Evolutionary conservation across 345 rosid genomes (phyloP).

Genomic region (Cardiospermum halicacabum): DNA sequence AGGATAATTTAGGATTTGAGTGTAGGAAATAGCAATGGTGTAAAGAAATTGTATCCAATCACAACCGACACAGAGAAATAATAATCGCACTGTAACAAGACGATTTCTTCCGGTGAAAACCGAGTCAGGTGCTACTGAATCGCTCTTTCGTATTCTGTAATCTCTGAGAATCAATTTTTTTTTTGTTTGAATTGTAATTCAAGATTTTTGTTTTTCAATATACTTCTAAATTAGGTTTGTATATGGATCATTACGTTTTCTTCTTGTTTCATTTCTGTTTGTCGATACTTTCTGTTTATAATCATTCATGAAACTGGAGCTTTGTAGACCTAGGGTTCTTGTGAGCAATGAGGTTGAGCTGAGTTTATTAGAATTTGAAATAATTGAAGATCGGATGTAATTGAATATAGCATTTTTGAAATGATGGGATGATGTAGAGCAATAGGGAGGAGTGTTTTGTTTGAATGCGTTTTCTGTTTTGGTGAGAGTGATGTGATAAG

Average conservation of each 20-base stretch:
- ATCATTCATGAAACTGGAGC: neutral
- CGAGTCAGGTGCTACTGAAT: constrained; percentile 4
- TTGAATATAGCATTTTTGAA: neutral
- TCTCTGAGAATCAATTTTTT: neutral
- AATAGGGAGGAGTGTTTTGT: neutral
- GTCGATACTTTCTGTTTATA: neutral
- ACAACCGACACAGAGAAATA: no score
- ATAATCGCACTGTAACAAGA: no score
- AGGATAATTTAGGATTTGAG: no score
- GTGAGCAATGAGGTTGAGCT: neutral
- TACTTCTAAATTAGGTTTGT: neutral
- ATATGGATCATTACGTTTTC: neutral
- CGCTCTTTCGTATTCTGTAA: neutral
- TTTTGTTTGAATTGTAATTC: no score
- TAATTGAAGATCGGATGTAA: no score
- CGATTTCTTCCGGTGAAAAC: neutral
- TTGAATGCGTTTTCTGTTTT: neutral
- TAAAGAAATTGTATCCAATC: no score
- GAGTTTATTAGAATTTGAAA: no score
- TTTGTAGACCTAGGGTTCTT: neutral
- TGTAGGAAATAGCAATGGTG: no score
- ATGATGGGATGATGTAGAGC: neutral
- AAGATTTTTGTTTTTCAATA: no score
- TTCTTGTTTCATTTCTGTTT: neutral
- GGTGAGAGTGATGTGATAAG: neutral